Conservation (phyloP, 2,329 filamentous ascomycete species). For the Talaromyces funiculosus region DNA sequence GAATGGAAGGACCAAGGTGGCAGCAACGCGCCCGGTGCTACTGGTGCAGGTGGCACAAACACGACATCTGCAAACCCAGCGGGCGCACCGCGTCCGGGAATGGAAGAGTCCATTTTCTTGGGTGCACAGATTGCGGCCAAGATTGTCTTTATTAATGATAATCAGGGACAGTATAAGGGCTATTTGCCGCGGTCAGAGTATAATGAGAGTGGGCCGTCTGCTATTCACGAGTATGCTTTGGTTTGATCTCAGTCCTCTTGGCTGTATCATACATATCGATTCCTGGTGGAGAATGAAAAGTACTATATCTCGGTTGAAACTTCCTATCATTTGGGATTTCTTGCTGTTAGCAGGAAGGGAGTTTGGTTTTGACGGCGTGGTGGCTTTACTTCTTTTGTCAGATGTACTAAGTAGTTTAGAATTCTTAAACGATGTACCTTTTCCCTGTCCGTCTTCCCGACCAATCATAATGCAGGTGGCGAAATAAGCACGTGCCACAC, state of each 20-base stretch:
- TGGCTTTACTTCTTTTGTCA: not conserved
- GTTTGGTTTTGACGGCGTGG: not conserved
- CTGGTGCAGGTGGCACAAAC: conserved; percentile 16
- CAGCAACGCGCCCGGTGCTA: conserved; percentile 29
- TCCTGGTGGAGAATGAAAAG: not conserved
- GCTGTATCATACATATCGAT: not conserved
- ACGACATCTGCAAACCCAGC: conserved; percentile 29
- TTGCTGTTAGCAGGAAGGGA: not conserved
- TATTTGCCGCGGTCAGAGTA: conserved; percentile 65
- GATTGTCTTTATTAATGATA: conserved; percentile 64
- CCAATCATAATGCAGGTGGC: conserved; percentile 3
- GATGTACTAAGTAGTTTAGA: not conserved
- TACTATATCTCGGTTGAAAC: not conserved
- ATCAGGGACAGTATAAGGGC: conserved; percentile 57
- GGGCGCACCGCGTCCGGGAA: conserved; percentile 44
- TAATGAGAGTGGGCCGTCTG: conserved; percentile 60
- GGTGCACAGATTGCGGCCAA: conserved; percentile 82
- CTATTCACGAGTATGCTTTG: conserved; percentile 54
- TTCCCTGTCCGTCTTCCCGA: not conserved
- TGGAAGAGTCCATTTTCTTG: conserved; percentile 79
- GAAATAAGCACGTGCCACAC: not conserved
- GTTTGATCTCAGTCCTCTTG: not conserved
- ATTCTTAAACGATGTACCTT: too few relatives aligned
- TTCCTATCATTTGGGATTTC: not conserved
- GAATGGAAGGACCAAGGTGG: conserved; percentile 74